A percentile compares a stretch with the other conserved stretches of the same genome.
Evolutionary conservation across 164 flowering plant species (phyloP).

Genomic region (Dillenia turbinata): DNA sequence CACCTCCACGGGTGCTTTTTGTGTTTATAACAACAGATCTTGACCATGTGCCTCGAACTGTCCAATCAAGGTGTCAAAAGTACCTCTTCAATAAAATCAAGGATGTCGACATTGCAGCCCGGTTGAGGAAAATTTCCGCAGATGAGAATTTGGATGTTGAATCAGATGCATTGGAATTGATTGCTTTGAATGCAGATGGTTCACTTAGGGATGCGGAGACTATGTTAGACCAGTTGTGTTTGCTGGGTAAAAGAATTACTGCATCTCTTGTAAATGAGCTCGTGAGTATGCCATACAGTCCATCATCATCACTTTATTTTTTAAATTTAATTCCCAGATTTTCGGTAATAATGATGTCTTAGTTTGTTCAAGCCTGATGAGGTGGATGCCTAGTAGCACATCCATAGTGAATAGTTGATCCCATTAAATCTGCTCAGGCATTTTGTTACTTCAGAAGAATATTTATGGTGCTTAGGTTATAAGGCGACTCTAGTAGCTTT

Average conservation of each 20-base stretch:
- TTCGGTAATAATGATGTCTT: too few relatives aligned
- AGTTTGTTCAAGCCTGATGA: too few relatives aligned
- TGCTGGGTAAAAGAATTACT: constrained; percentile 83
- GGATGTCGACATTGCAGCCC: constrained; percentile 59
- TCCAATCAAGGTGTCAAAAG: constrained; percentile 84
- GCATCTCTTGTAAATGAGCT: constrained; percentile 93
- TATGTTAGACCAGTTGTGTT: constrained; percentile 91
- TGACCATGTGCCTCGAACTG: constrained; percentile 75
- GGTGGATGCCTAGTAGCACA: too few relatives aligned
- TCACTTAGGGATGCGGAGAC: constrained; percentile 97
- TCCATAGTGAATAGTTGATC: too few relatives aligned
- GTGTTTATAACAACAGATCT: constrained; percentile 77
- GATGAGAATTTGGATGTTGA: constrained; percentile 83
- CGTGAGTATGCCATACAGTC: constrained; percentile 43
- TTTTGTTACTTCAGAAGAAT: too few relatives aligned
- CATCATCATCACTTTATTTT: constrained; percentile 7
- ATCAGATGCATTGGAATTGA: constrained; percentile 75
- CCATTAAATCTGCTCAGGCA: too few relatives aligned
- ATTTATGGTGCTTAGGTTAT: too few relatives aligned
- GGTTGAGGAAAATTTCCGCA: constrained; percentile 59
- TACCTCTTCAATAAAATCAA: constrained; percentile 82
- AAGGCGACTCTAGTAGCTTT: not conserved
- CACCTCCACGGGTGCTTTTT: constrained; percentile 63
- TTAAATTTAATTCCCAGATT: not conserved
- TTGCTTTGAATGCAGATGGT: constrained; percentile 93